Evolutionary conservation across 441 rosid species (phyloP).

Genomic region (Aleurites moluccanus): DNA sequence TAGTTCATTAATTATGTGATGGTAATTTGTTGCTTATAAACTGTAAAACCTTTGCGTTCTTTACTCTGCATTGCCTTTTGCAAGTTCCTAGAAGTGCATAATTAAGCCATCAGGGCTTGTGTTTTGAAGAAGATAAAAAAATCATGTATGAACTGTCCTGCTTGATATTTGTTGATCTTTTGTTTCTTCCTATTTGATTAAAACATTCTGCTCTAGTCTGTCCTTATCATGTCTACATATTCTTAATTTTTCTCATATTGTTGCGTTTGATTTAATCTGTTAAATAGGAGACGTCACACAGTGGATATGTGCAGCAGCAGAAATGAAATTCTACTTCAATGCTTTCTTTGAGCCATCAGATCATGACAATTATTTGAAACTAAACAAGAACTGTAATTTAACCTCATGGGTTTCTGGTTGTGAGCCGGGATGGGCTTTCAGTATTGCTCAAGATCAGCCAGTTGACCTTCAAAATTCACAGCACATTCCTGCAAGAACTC

Average conservation of each 20-base stretch:
- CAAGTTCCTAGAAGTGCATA: background rate
- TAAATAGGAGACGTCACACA: slow-evolving; percentile 49
- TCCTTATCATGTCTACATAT: too few relatives aligned
- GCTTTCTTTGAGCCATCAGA: slow-evolving; percentile 45
- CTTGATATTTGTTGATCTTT: background rate
- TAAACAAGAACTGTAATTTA: slow-evolving; percentile 78
- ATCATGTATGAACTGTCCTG: background rate
- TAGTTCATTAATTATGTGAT: background rate
- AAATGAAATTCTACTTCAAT: slow-evolving; percentile 68
- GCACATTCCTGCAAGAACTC: slow-evolving; percentile 61
- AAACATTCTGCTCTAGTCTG: background rate
- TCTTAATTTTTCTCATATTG: too few relatives aligned
- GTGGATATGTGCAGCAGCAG: slow-evolving; percentile 81
- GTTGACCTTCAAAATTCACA: slow-evolving; percentile 56
- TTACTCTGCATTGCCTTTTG: background rate
- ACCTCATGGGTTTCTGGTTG: slow-evolving; percentile 90
- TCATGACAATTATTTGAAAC: slow-evolving; percentile 40
- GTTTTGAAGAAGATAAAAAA: background rate
- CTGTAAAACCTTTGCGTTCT: background rate
- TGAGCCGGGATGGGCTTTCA: slow-evolving; percentile 99
- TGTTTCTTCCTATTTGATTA: background rate
- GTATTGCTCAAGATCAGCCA: slow-evolving; percentile 39
- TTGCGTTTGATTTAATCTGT: slow-evolving; percentile 25
- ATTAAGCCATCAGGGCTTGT: background rate
- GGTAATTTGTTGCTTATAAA: background rate